A percentile compares a stretch with the other conserved stretches of the same genome.
These are phyloP conservation scores for Helicocarpus griseus DNA, from an alignment of 2,329 filamentous ascomycete genomes.

Conservation along the genomic window DNA sequence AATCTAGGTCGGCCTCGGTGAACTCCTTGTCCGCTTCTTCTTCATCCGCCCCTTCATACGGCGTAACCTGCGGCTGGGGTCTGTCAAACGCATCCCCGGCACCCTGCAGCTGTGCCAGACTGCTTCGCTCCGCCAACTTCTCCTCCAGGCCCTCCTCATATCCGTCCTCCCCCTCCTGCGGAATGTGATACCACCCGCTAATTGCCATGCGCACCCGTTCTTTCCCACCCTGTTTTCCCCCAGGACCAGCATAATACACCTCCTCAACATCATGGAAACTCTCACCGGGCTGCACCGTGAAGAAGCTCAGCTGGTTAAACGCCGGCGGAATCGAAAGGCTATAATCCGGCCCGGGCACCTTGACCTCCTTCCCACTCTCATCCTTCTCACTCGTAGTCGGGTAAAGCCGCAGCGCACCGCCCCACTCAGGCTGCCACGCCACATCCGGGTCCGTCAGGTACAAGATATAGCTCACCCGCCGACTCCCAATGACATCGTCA, in stretches of 20 bases:
- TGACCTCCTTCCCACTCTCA: constrained; percentile 63
- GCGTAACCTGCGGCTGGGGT: constrained; percentile 54
- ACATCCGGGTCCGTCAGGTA: constrained; percentile 89
- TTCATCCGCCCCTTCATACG: constrained; percentile 26
- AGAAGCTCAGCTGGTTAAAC: constrained; percentile 97
- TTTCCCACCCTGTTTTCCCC: constrained; percentile 48
- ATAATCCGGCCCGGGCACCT: constrained; percentile 69
- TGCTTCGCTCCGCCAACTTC: constrained; percentile 78
- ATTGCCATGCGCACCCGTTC: constrained; percentile 84
- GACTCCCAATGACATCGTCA: constrained; percentile 96
- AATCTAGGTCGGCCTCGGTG: constrained; percentile 73
- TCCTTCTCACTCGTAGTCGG: constrained; percentile 58
- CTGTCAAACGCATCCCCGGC: constrained; percentile 83
- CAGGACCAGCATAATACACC: constrained; percentile 64
- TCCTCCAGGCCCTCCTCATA: constrained; percentile 83
- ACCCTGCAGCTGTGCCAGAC: constrained; percentile 83
- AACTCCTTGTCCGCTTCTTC: constrained; percentile 42
- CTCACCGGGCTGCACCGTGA: constrained; percentile 94
- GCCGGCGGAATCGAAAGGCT: constrained; percentile 80
- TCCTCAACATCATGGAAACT: constrained; percentile 99
- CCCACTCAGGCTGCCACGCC: constrained; percentile 86
- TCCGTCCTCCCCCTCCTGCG: constrained; percentile 85
- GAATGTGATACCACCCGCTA: constrained; percentile 98
- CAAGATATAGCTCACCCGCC: constrained; percentile 91
- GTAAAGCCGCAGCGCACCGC: constrained; percentile 81